Evolutionary conservation across 2,329 filamentous ascomycete genomes (phyloP), one percentile per base, ranked within the genome.

Genomic region (Colletotrichum nymphaeae): DNA sequence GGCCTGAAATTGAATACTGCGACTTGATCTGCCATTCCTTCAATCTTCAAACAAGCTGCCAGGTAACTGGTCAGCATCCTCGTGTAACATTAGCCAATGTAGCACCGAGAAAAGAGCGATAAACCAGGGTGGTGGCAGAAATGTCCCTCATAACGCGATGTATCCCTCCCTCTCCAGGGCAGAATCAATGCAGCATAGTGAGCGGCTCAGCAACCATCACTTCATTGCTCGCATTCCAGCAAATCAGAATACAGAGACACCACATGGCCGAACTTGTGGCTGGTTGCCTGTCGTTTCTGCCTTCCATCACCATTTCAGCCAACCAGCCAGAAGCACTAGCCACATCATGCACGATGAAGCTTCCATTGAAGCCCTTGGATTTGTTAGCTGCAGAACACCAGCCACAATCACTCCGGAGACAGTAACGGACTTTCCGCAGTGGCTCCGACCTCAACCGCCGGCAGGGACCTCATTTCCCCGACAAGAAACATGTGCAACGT

Each of bases 81-180:
- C n/a, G 14, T 30, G 35, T 52, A 19, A 16, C 30, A 58, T 58
- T 72, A n/a, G 53, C 53, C 26, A n/a, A 42, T n/a, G 28, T 63
- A 53, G 49, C 52, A 53, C 69, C 69, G 65, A 72, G 37, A 32
- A 72, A 53, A 63, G 52, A 69, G 69, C 69, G 65, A 42, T 22
- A 30, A 30, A 63, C 66, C 49, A 53, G 53, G 57, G 59, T 63
- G 30, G 32, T 28, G 52, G 58, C 52, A 58, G 65, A 30, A 65
- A 52, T 22, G 49, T 57, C 4, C n/a, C 22, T 42, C 16, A 42
- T 49, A 32, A 22, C 19, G n/a, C 35, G 42, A 72, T 32, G 16
- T 55, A 60, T 53, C 53, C 49, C 32, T 35, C 16, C 32, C 28
- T 52, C 22, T 57, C 62, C 37, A 65, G 28, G 49, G 46, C 49